Base-by-base conservation (phyloP, 2,329 filamentous ascomycete species). In the Cladosporium sp. region DNA sequence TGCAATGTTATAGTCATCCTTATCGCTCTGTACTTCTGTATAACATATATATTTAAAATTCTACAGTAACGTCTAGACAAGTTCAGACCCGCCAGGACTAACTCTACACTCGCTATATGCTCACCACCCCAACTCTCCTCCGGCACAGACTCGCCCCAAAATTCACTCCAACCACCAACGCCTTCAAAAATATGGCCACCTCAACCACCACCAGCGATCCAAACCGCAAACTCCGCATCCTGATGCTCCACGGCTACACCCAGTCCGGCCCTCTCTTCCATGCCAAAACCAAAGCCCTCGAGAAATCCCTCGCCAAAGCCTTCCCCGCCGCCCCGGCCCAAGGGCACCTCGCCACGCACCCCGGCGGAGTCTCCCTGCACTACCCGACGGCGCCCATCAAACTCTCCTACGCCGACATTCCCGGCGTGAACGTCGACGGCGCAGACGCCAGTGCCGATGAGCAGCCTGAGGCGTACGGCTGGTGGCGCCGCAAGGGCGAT, bases 221-320 rank as follows among this genome's bases (percentile, higher is more conserved):
- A 10, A 10, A 10, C 33, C 67, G 64, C 29, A 77, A 75, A 37
- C 76, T 84, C 67, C 80, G 80, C 60, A 76, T 84, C 67, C 77
- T 84, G 66, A 82, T 83, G 81, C 79, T 84, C 14, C 82, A 84
- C 72, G 91, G 94, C 78, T 97, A 89, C 85, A 97, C 94, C 8
- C 94, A 97, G 83, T 96, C 91, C 33, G 93, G 93, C 3, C 79
- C 89, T 3, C 83, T 93, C 69, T 97, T 97, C 85, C 89, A 88
- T 76, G 86, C 89, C 77, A 97, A 97, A 81, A 96, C 92, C 57
- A 91, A 92, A 77, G 92, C 92, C 14, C 83, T 97, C 1, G 88
- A 93, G 72, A 97, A 97, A 78, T 82, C 89, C 63, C 85, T 97
- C 65, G 78, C 83, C 67, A 97, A 96, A 76, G 81, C 87, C 37